Base-by-base conservation (phyloP, 805 yeast species). In the Ogataea methanolica region DNA sequence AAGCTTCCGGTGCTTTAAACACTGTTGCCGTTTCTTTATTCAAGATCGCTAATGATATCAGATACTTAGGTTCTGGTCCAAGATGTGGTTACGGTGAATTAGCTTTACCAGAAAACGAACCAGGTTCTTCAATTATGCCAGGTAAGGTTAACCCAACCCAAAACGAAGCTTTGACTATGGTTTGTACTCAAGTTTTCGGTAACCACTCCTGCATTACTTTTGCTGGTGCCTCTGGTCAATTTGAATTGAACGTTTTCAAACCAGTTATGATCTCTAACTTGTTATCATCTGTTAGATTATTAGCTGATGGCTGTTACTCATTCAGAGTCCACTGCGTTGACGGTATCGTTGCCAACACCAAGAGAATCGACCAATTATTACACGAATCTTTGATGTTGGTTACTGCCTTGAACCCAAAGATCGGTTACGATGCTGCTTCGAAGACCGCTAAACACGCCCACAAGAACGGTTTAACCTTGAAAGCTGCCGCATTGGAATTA, bases 81-180 rank as follows among this genome's bases (percentile, higher is more conserved):
- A 86, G 99, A 76, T 94, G 99, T 74, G 99, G 99, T 54, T 94
- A 94, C 73, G 97, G 97, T 48, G 99, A 94, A 74, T 81, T 94
- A 59, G 66, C 89, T 26, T 76, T 94, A 60, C 99, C 99, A 54
- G 98, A 92, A 76, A 94, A 94, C 72, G 99, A 94, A 76, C 99
- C 99, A 48, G 99, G 99, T 65, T 89, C 97, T 50, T 90, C 97
- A 29, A 94, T 94, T 71, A 94, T 94, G 99, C 99, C 99, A 45
- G 99, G 99, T 68, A 94, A 94, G 76, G 97, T 94, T 54, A 94
- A 94, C 80, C 99, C 99, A 57, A 94, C 99, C 48, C 99, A 94
- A 77, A 91, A 91, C 71, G 99, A 94, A 79, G 99, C 99, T 46
- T 75, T 94, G 68, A 94, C 98, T 55, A 95, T 94, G 96, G 97